phyloP scores from a whole-genome alignment of 2,329 filamentous ascomycete species.

The Magnaporthiopsis incrustans region DNA sequence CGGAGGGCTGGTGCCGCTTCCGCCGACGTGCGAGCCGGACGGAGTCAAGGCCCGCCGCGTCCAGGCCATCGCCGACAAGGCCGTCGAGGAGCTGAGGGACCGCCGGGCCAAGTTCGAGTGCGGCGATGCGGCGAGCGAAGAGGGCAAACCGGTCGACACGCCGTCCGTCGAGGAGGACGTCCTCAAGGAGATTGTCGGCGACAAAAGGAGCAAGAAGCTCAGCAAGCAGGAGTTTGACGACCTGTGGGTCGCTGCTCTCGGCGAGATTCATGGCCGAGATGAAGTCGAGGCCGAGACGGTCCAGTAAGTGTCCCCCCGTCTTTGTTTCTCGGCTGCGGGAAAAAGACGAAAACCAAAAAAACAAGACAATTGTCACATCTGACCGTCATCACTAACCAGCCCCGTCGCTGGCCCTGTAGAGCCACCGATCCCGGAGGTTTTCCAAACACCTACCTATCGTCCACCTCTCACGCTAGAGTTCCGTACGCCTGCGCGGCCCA shows the following conservation, averaged over 20 bases:
- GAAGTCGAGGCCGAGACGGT: conserved; percentile 45
- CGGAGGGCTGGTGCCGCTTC: conserved; percentile 71
- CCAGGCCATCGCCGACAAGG: conserved; percentile 79
- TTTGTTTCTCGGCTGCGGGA: conserved; percentile 13
- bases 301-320: conserved; percentile 12
- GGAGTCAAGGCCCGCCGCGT: conserved; percentile 84
- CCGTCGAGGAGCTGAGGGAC: conserved; percentile 77
- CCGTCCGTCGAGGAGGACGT: conserved; percentile 59
- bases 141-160: conserved; percentile 49
- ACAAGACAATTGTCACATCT: conserved; percentile 19
- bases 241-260: conserved; percentile 67
- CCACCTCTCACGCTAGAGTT: conserved; percentile 85
- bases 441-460: conserved; percentile 60
- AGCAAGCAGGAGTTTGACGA: conserved; percentile 86
- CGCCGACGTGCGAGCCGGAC: conserved; percentile 90
- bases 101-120: conserved; percentile 87
- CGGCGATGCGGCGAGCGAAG: conserved; percentile 58
- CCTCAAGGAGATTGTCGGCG: conserved; percentile 67
- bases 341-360: background rate
- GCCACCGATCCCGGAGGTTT: conserved; percentile 53
- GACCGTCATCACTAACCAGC: conserved; percentile 72
- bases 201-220: conserved; percentile 75
- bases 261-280: conserved; percentile 58
- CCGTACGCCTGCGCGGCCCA: conserved; percentile 75
- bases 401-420: conserved; percentile 65